Evolutionary conservation across 495 filamentous ascomycete species (phyloP), one percentile per base, ranked within the genome.

Genomic region (Talaromyces proteolyticus): DNA sequence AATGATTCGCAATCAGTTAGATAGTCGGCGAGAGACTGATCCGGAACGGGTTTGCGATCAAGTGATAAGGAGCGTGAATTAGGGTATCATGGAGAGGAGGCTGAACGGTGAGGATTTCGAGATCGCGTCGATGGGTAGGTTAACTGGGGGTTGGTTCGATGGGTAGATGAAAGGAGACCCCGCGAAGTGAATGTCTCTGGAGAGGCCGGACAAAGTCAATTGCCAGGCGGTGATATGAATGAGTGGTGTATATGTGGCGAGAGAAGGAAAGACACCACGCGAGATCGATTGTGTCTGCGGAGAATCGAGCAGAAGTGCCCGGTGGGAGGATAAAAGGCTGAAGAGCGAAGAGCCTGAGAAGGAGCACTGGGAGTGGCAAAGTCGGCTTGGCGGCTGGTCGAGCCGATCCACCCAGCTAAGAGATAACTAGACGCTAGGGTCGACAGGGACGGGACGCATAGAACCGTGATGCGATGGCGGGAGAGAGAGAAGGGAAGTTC

Each of bases 21-120:
- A 8, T 37, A 37, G 43, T 24, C 49, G 45, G 37, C 17, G 42
- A 47, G 42, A 58, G 57, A 61, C 14, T 14, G 29, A 34, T 14
- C 8, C 29, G 38, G 36, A 16, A 23, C 16, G n/a, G 46, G 38
- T 46, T n/a, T 19, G 23, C 16, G 8, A 53, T 24, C 25, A 24
- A 24, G 36, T 12, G 43, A 26, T 10, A 34, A 34, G 29, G 29
- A 34, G 29, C 29, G 29, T 34, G 1, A 34, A 34, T 10, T 34
- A 14, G 29, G 4, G 1, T 34, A 1, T 34, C 8, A 2, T 34
- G 8, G 14, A 34, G 29, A 34, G 8, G 1, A 4, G 14, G 29
- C 29, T 14, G 29, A 34, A 8, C 29, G 29, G 14, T 34, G 29
- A 34, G 14, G 8, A 34, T 34, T 34, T 34, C 29, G n/a, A n/a